Base-by-base conservation (phyloP, 306 rosid genomes). In the Gastrolobium villosum region DNA sequence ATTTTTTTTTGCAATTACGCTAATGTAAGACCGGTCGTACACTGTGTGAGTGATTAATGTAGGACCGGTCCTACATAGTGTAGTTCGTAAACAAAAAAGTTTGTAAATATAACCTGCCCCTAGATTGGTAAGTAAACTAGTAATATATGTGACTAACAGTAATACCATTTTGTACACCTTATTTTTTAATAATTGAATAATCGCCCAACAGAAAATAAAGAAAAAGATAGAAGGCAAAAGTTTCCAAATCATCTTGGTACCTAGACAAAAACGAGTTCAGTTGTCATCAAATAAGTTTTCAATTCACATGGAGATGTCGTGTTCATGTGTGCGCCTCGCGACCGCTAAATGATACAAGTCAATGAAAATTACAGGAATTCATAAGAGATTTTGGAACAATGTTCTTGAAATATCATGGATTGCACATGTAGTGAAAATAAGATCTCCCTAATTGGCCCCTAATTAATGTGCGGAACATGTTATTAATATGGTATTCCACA, bases 341-440 rank as follows among this genome's bases (percentile, higher is more conserved):
- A 14, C 48, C 79, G 46, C 41, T 20, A 32, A 65, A 41, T 31
- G 53, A 45, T 32, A 71, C 15, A 34, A 46, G 76, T 46, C 91
- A 80, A 87, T 57, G 8, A 56, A 39, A 85, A 54, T 44, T 41
- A 13, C 26, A 64, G 55, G 40, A n/a, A 14, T 49, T 43, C 67
- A 59, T 53, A 20, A 76, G 37, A 75, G 55, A 68, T 36, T 71
- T 64, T 10, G 30, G 77, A 60, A 53, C 52, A 10, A 41, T 44
- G 46, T 41, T 43, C 30, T 67, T 35, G 36, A 62, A 76, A 68
- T 66, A 74, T 62, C 10, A 69, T 82, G 84, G 76, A 63, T 15
- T 31, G 84, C 87, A 85, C 87, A 85, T 88, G 89, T 66, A 67
- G 10, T 13, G 56, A 76, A 70, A 41, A 72, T 10, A 71, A 50